phyloP scores from a whole-genome alignment of 495 filamentous ascomycete genomes.

The Aspergillus indologenus region DNA sequence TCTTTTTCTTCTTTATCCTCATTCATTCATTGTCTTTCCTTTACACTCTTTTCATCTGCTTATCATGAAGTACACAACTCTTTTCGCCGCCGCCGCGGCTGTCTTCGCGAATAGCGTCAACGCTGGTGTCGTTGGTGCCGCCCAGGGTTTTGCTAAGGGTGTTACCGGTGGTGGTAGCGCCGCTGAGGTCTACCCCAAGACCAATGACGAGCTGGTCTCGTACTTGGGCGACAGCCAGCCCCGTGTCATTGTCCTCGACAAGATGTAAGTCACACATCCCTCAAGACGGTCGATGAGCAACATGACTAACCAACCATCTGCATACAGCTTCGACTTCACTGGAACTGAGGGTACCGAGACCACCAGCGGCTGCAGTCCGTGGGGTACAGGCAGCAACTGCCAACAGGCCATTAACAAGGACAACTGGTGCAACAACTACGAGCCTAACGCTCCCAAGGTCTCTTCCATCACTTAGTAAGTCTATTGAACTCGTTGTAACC shows the following conservation, averaged over 20 bases:
- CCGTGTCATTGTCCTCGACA: slow-evolving; percentile 33
- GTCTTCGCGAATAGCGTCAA: slow-evolving; percentile 18
- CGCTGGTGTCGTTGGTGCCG: slow-evolving; percentile 30
- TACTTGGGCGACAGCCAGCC: slow-evolving; percentile 29
- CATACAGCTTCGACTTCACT: slow-evolving; percentile 29
- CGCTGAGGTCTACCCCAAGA: slow-evolving; percentile 31
- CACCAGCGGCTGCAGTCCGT: slow-evolving; percentile 37
- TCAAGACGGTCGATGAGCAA: not conserved
- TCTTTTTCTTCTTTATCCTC: not conserved
- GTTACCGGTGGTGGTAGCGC: slow-evolving; percentile 37
- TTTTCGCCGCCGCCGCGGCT: slow-evolving; percentile 12
- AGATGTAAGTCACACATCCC: slow-evolving; percentile 12
- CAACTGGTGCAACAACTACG: slow-evolving; percentile 41
- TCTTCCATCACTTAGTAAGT: slow-evolving; percentile 32
- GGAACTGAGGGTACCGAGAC: slow-evolving; percentile 31
- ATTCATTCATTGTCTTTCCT: slow-evolving; percentile 12
- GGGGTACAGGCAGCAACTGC: slow-evolving; percentile 36
- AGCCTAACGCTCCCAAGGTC: slow-evolving; percentile 25
- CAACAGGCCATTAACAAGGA: slow-evolving; percentile 51
- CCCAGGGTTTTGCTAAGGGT: slow-evolving; percentile 38
- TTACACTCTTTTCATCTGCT: not conserved
- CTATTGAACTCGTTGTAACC: not conserved
- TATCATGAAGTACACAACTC: slow-evolving; percentile 20
- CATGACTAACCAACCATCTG: too few relatives aligned
- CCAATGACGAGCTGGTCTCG: slow-evolving; percentile 32